These are phyloP conservation scores for Trypanosoma cruzi DNA, from an alignment of 208 protist species.

Conservation along the genomic window DNA sequence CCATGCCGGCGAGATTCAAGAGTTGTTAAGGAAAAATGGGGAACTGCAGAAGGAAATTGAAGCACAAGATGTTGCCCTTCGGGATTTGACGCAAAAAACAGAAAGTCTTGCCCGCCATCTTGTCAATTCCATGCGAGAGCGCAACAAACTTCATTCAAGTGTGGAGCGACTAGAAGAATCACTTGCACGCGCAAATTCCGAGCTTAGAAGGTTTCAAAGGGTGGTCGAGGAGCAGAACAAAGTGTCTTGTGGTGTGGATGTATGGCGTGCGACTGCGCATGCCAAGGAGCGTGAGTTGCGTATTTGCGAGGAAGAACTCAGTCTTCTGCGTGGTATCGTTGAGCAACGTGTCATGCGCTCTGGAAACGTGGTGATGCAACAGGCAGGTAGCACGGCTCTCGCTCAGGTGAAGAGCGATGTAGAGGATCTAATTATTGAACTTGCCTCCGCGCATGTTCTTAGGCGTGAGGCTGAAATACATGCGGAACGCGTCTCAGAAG, in stretches of 20 bases:
- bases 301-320: slow-evolving; percentile 79
- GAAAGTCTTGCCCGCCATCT: slow-evolving; percentile 82
- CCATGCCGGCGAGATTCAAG: neutral
- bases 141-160: slow-evolving; percentile 55
- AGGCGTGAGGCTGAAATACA: slow-evolving; percentile 72
- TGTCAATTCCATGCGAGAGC: slow-evolving; percentile 74
- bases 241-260: slow-evolving; percentile 26
- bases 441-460: slow-evolving; percentile 53
- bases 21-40: slow-evolving; percentile 43
- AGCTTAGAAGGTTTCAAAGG: slow-evolving; percentile 61
- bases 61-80: slow-evolving; percentile 47
- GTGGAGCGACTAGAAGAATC: slow-evolving; percentile 63
- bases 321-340: slow-evolving; percentile 58
- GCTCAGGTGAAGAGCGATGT: slow-evolving; percentile 28
- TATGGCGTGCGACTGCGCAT: slow-evolving; percentile 45
- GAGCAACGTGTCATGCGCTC: slow-evolving; percentile 48
- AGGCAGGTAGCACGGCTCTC: slow-evolving; percentile 1
- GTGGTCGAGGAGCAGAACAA: slow-evolving; percentile 51
- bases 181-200: slow-evolving; percentile 57
- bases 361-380: slow-evolving; percentile 15
- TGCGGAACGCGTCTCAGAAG: slow-evolving; percentile 48
- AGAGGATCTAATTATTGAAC: slow-evolving; percentile 50
- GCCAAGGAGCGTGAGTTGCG: slow-evolving; percentile 80
- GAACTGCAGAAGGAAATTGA: slow-evolving; percentile 40
- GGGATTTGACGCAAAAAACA: slow-evolving; percentile 62